These are phyloP conservation scores for Suhomyces sp. DNA, from an alignment of 805 yeast species.

Conservation along the genomic window DNA sequence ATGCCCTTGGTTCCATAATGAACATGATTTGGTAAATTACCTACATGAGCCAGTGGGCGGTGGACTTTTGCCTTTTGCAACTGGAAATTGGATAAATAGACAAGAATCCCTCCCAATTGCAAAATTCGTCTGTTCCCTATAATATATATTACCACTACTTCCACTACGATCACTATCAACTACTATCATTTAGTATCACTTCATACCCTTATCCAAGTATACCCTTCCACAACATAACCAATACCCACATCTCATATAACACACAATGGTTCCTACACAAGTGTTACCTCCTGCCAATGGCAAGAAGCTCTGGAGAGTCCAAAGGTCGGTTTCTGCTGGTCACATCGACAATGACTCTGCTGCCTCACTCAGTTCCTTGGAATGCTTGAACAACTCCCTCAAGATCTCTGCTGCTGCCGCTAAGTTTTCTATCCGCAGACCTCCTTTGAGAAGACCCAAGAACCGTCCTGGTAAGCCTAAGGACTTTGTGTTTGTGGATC, in stretches of 20 bases:
- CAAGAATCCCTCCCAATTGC: constrained; percentile 2
- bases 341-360: constrained; percentile 11
- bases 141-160: constrained; percentile 1
- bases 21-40: no score
- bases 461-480: constrained; percentile 45
- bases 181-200: constrained; percentile 2
- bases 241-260: constrained; percentile 3
- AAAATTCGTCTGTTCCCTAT: constrained; percentile 1
- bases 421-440: constrained; percentile 34
- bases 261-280: constrained; percentile 4
- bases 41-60: no score
- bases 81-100: constrained; percentile 6
- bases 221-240: no score
- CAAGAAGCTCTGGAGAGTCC: constrained; percentile 46
- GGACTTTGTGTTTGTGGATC: constrained; percentile 46
- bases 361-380: constrained; percentile 25
- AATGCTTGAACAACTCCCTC: constrained; percentile 44
- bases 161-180: constrained; percentile 4
- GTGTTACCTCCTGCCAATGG: constrained; percentile 44
- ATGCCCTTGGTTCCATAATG: no score
- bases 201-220: no score
- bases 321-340: constrained; percentile 18
- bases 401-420: constrained; percentile 41
- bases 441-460: constrained; percentile 45
- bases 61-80: no score